Conservation (phyloP, 1,284 basidiomycete species). For the Anthracocystis panici-leucophaei region DNA sequence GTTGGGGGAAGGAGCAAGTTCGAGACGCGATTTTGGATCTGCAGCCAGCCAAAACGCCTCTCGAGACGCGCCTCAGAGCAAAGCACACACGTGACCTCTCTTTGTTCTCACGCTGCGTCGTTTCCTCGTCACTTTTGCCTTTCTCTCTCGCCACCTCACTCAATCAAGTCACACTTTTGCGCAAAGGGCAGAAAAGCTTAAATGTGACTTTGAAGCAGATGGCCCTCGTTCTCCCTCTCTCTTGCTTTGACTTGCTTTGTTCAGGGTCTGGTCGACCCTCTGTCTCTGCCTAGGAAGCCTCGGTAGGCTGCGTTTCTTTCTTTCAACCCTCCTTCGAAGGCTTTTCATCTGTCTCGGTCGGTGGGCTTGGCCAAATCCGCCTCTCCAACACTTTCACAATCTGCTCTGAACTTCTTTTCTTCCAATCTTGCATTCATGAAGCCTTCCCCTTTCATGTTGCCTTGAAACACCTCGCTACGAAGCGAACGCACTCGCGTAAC, state of each 20-base stretch:
- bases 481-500: not conserved
- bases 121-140: not conserved
- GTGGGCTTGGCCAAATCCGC: no score
- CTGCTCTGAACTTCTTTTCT: not conserved
- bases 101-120: not conserved
- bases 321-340: no score
- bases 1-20: not conserved
- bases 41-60: not conserved
- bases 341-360: no score
- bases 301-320: no score
- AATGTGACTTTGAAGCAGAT: no score
- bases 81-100: slow-evolving; percentile 44
- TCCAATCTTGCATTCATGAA: not conserved
- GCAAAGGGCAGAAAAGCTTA: no score
- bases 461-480: not conserved
- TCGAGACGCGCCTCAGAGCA: slow-evolving; percentile 23
- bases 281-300: no score
- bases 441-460: slow-evolving; percentile 1
- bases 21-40: slow-evolving; percentile 5
- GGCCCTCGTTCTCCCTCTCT: no score
- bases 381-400: not conserved
- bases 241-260: no score
- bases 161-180: no score
- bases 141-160: not conserved
- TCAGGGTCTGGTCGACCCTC: no score